A percentile compares a stretch with the other conserved stretches of the same genome.
Conservation (phyloP, 257 asterid species). For the Solanum sitiens region DNA sequence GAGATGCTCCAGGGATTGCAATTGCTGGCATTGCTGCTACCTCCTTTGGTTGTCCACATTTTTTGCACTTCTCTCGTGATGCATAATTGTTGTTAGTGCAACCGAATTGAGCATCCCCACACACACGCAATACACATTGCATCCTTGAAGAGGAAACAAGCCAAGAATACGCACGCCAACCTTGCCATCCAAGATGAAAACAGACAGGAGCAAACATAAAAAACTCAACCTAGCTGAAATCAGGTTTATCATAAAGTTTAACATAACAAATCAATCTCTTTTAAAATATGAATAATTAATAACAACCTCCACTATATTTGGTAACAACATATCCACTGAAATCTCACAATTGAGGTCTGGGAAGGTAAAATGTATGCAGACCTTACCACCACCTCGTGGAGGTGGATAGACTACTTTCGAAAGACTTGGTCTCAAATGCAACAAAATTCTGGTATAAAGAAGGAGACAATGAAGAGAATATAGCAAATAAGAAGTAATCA, state of each 20-base stretch:
- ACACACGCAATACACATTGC: constrained; percentile 71
- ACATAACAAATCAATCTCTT: not conserved
- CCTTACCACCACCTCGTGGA: not conserved
- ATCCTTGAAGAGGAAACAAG: constrained; percentile 70
- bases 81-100: constrained; percentile 99
- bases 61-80: constrained; percentile 93
- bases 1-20: constrained; percentile 75
- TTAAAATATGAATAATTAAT: not conserved
- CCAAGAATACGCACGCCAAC: constrained; percentile 75
- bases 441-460: not conserved
- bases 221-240: constrained; percentile 48
- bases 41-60: constrained; percentile 95
- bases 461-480: not conserved
- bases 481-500: not conserved
- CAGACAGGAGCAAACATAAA: constrained; percentile 42
- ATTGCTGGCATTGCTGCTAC: constrained; percentile 90
- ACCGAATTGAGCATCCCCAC: constrained; percentile 75
- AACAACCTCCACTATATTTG: not conserved
- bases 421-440: not conserved
- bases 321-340: not conserved
- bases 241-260: constrained; percentile 9
- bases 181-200: constrained; percentile 51
- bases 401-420: not conserved
- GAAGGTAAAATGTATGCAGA: not conserved
- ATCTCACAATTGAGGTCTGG: not conserved